Base-by-base conservation (phyloP, 1,284 basidiomycete species). In the Heterobasidion occidentale region DNA sequence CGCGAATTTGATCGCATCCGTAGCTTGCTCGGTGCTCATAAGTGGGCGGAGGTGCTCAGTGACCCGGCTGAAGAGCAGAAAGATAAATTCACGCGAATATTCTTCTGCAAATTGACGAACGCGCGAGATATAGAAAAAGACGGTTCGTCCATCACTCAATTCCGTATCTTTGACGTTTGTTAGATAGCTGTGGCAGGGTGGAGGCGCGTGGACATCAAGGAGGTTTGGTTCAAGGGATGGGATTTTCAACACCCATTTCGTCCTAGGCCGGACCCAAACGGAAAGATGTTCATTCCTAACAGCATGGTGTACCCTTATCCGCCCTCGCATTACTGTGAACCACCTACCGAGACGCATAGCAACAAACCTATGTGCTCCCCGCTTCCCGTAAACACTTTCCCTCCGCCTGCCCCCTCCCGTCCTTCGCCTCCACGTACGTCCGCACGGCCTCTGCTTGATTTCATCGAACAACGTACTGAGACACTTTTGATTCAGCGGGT, bases 1-100 rank as follows among this genome's bases (percentile, higher is more conserved):
- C 75, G 77, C 8, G 60, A 65, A 0, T 74, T 68, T 51, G 53
- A 63, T 1, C 55, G 74, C 45, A 74, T 77, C 52, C 70, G 76
- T 15, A 64, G 63, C 7, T 64, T 90, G 3, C 73, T 89, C 9
- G 87, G 87, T 45, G 79, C 79, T 61, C 87, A 90, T 62, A 71
- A 73, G 35, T 89, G 87, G 86, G 59, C 62, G 14, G 74, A 80
- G 46, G 75, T 88, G 54, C 67, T 87, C 17, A 65, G 62, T 36
- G 68, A 68, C 0, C 79, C 85, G 0, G 65, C 59, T 2, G 53
- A 62, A 0, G 76, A 79, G 42, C 79, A 85, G 56, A 62, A 58
- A n/a, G 65, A 61, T 0, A 66, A 73, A 15, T 67, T 69, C 8
- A 76, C 77, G 0, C 69, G 74, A 60, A 74, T 88, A 3, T 88